Evolutionary conservation across 257 asterid species (phyloP).

Genomic region (Ilex asprella): DNA sequence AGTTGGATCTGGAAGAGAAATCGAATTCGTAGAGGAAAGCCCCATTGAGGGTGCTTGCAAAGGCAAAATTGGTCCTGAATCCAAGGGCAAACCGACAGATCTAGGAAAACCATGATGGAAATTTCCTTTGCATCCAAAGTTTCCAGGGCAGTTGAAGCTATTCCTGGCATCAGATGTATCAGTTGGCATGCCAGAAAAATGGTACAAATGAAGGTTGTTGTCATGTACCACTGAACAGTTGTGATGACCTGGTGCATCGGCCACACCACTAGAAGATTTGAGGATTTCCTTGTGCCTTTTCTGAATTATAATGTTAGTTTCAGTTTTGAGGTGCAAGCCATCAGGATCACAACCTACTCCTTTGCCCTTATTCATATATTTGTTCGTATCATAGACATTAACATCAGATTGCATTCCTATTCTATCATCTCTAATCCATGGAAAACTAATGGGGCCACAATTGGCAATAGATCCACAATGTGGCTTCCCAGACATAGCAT

Average conservation of each 20-base stretch:
- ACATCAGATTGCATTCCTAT: conserved; percentile 16
- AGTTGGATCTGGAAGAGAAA: conserved; percentile 18
- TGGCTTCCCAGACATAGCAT: conserved; percentile 13
- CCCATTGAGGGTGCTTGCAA: conserved; percentile 13
- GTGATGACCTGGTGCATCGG: conserved; percentile 20
- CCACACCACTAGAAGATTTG: conserved; percentile 22
- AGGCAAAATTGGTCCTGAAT: conserved; percentile 14
- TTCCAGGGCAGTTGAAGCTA: conserved; percentile 24
- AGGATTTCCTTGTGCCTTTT: conserved; percentile 18
- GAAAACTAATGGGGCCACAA: conserved; percentile 25
- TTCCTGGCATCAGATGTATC: conserved; percentile 22
- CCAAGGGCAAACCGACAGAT: conserved; percentile 18
- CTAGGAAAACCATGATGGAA: conserved; percentile 14
- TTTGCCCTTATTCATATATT: conserved; percentile 19
- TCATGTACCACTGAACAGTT: conserved; percentile 24
- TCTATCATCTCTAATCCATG: conserved; percentile 17
- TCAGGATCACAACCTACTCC: conserved; percentile 12
- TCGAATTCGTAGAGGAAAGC: conserved; percentile 24
- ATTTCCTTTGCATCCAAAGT: conserved; percentile 20
- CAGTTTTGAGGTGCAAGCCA: conserved; percentile 24
- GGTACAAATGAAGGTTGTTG: conserved; percentile 16
- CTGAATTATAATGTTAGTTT: conserved; percentile 20
- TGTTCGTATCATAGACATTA: conserved; percentile 14
- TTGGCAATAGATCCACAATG: conserved; percentile 17
- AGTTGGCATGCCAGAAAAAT: conserved; percentile 17